Percentiles rank a stretch among this genome's conserved stretches.
These are phyloP conservation scores for Ascoidea rubescens DNA, from an alignment of 805 yeast species.

Conservation along the genomic window DNA sequence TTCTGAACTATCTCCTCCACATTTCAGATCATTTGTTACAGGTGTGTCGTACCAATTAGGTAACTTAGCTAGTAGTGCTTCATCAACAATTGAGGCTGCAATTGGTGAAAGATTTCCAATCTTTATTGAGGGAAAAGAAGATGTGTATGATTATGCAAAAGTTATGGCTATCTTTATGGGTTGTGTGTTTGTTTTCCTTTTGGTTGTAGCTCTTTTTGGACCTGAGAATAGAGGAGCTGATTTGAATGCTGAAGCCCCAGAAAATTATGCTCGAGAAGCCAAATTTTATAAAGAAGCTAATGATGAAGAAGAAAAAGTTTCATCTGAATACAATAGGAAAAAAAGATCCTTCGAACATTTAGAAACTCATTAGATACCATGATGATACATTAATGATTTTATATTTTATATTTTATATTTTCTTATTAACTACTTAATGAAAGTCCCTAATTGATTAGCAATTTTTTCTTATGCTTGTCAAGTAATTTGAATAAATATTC, in stretches of 20 bases:
- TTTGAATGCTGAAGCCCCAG: not conserved
- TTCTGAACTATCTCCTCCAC: conserved; percentile 48
- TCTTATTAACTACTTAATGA: too few species aligned
- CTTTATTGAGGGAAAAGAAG: conserved; percentile 1
- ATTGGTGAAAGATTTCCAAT: conserved; percentile 44
- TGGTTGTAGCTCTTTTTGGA: conserved; percentile 38
- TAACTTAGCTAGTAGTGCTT: conserved; percentile 52
- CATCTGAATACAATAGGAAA: too few species aligned
- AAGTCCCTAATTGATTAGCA: not conserved
- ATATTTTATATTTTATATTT: too few species aligned
- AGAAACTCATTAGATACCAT: too few species aligned
- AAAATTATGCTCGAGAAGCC: not conserved
- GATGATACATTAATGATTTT: too few species aligned
- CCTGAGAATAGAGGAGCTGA: conserved; percentile 35
- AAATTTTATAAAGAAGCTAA: too few species aligned
- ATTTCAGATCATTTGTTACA: conserved; percentile 45
- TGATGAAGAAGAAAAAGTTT: too few species aligned
- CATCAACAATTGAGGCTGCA: conserved; percentile 54
- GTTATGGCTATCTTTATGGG: conserved; percentile 60
- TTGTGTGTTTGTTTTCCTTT: conserved; percentile 39
- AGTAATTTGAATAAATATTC: too few species aligned
- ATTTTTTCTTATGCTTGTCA: not conserved
- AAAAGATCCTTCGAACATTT: too few species aligned
- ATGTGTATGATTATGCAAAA: conserved; percentile 34
- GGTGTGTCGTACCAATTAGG: conserved; percentile 59